Conservation (phyloP, 441 rosid species). For the Adansonia madagascariensis region DNA sequence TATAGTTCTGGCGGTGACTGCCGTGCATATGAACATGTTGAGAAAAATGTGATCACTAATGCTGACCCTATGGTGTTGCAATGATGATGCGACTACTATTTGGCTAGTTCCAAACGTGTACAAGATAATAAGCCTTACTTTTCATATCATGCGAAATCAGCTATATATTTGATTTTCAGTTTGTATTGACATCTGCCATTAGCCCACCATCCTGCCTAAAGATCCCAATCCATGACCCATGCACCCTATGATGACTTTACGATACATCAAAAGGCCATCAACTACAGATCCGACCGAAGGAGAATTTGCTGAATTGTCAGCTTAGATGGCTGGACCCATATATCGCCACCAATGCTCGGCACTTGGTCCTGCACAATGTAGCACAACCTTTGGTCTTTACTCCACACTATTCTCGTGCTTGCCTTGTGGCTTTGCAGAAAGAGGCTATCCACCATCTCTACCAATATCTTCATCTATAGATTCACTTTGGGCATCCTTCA, state of each 20-base stretch:
- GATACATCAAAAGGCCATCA: not conserved
- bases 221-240: conserved; percentile 11
- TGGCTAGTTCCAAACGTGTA: not conserved
- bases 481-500: not conserved
- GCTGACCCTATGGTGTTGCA: not conserved
- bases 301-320: conserved; percentile 27
- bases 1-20: too few relatives aligned
- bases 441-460: conserved; percentile 27
- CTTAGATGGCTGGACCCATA: conserved; percentile 24
- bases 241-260: not conserved
- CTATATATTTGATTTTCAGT: not conserved
- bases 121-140: not conserved
- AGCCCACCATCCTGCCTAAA: conserved; percentile 17
- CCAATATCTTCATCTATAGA: conserved; percentile 23
- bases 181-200: not conserved
- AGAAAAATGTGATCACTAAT: not conserved
- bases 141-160: not conserved
- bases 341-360: conserved; percentile 20
- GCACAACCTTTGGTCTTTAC: conserved; percentile 6
- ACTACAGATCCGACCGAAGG: not conserved
- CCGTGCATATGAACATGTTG: not conserved
- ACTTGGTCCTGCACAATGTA: conserved; percentile 19
- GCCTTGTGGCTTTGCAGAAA: conserved; percentile 20
- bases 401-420: conserved; percentile 39
- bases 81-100: not conserved